Base-by-base conservation (phyloP, 148 eudicot genomes). In the Diospyros lotus region DNA sequence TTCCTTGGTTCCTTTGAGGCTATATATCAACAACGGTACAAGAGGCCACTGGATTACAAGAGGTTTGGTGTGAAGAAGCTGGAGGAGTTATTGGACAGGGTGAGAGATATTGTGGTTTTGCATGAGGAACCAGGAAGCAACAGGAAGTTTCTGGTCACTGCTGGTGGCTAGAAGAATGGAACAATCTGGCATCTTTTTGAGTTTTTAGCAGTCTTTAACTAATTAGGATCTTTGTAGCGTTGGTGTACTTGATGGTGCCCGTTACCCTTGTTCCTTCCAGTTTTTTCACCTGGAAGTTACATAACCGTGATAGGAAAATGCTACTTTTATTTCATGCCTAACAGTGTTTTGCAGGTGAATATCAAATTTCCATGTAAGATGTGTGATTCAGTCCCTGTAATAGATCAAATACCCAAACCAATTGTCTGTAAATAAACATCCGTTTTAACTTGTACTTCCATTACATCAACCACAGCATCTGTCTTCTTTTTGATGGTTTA, bases 21-120 rank as follows among this genome's bases (percentile, higher is more conserved):
- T 10, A 89, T 92, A 74, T 95, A 95, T 74, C 82, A 83, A 68
- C 98, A 92, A 81, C 80, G 94, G 77, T 90, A 95, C 76, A 95
- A 90, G 76, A 83, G 84, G 64, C 78, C 83, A 14, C 68, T 92
- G 54, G 90, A 90, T 61, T 92, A 78, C 76, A 63, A 12, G 73
- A 83, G 79, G 68, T 88, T 90, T 75, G 98, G 96, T 17, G 96
- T 88, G 69, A 82, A 79, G 55, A 74, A 77, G 40, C 79, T 95
- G 42, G 98, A 92, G 78, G 94, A 88, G 77, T 83, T 95, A 75
- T 78, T 95, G 58, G 85, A 80, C 50, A 95, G 85, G 78, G 83
- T 95, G 83, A 86, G 65, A 66, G 98, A 95, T 84, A 87, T 95
- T n/a, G 98, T 82, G 40, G 78, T 81, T 76, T 72, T 95, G 80